Evolutionary conservation across 768 basidiomycete genomes (phyloP).

Genomic region (Mycena alexandri): DNA sequence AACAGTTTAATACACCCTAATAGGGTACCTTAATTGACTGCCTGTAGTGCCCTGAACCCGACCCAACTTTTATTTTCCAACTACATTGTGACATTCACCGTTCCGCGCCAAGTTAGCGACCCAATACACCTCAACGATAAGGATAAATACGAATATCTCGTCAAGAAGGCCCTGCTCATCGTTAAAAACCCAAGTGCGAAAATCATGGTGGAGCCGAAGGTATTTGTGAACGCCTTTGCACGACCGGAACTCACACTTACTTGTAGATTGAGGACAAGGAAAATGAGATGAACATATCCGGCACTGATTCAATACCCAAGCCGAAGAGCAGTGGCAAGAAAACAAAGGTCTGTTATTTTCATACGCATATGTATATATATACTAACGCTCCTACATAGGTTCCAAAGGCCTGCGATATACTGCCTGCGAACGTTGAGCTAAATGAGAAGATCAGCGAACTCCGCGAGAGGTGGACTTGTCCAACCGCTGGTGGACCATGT

Average conservation of each 20-base stretch:
- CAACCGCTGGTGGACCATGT: conserved; percentile 21
- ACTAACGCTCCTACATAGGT: background rate
- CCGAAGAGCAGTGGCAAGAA: background rate
- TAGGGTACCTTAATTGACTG: too few species aligned
- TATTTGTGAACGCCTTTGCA: too few species aligned
- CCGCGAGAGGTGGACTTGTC: conserved; percentile 36
- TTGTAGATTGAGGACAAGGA: background rate
- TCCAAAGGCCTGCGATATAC: conserved; percentile 30
- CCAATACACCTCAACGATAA: background rate
- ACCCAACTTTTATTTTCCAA: background rate
- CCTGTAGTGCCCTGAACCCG: too few species aligned
- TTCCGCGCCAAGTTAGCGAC: conserved; percentile 11
- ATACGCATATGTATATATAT: too few species aligned
- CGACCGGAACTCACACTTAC: too few species aligned
- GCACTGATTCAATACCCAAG: too few species aligned
- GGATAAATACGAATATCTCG: background rate
- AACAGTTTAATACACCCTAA: too few species aligned
- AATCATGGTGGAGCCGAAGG: conserved; percentile 10
- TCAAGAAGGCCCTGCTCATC: background rate
- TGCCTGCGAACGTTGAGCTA: conserved; percentile 29
- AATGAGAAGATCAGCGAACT: conserved; percentile 33
- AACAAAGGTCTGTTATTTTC: background rate
- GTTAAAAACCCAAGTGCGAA: background rate
- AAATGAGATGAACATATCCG: background rate
- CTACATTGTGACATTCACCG: conserved; percentile 7